Percentiles rank a stretch among this genome's conserved stretches.
Conservation (phyloP, 345 rosid genomes). For the Brassica nigra region DNA sequence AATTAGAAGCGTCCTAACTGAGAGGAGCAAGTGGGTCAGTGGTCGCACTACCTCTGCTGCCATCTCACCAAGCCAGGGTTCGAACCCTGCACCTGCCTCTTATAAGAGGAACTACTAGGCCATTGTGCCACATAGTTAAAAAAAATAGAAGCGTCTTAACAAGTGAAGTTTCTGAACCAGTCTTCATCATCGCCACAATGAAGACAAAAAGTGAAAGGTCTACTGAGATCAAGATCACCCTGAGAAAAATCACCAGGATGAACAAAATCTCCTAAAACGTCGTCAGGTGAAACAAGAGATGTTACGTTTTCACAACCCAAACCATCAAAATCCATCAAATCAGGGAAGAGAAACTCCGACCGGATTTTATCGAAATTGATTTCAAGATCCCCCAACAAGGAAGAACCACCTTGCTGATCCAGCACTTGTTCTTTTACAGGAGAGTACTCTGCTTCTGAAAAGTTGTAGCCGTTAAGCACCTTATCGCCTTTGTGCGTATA, state of each 20-base stretch:
- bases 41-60: no score
- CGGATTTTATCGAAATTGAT: slow-evolving; percentile 42
- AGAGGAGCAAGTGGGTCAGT: no score
- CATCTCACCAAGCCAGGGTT: no score
- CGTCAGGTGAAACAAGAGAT: slow-evolving; percentile 32
- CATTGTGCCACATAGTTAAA: no score
- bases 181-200: neutral
- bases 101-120: no score
- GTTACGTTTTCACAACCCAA: slow-evolving; percentile 29
- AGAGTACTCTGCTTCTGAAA: slow-evolving; percentile 2
- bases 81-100: no score
- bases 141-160: no score
- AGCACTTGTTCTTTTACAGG: slow-evolving; percentile 9
- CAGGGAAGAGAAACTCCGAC: slow-evolving; percentile 44
- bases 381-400: slow-evolving; percentile 34
- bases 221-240: slow-evolving; percentile 30
- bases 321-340: slow-evolving; percentile 38
- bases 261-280: slow-evolving; percentile 32
- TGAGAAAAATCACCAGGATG: slow-evolving; percentile 20
- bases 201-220: slow-evolving; percentile 34
- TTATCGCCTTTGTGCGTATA: slow-evolving; percentile 51
- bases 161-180: no score
- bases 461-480: slow-evolving; percentile 42
- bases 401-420: slow-evolving; percentile 23
- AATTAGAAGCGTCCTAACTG: no score